These are phyloP conservation scores for Nemania bipapillata DNA, from an alignment of 2,329 filamentous ascomycete species.

Conservation along the genomic window DNA sequence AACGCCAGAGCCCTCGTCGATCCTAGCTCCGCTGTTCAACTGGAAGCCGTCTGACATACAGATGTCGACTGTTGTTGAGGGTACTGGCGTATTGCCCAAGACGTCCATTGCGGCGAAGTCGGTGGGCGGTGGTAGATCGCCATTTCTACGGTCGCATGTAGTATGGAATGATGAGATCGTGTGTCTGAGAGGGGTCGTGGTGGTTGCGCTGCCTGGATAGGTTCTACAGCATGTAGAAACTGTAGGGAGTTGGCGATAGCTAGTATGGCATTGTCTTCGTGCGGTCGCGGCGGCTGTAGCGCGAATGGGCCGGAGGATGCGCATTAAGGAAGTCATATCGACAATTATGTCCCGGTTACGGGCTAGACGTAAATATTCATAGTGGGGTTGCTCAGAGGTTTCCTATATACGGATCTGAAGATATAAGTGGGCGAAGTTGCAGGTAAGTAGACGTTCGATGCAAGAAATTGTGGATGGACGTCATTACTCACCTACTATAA, in stretches of 20 bases:
- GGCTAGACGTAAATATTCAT: slow-evolving; percentile 14
- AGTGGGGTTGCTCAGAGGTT: slow-evolving; percentile 4
- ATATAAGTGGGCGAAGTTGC: slow-evolving; percentile 31
- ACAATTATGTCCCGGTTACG: slow-evolving; percentile 29
- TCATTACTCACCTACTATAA: not conserved
- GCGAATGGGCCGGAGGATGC: slow-evolving; percentile 36
- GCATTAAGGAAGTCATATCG: slow-evolving; percentile 42
- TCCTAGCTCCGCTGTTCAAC: slow-evolving; percentile 80
- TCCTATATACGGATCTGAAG: slow-evolving; percentile 20
- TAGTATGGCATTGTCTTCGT: slow-evolving; percentile 32
- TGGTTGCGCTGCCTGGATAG: slow-evolving; percentile 12
- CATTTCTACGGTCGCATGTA: slow-evolving; percentile 31
- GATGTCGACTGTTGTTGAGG: slow-evolving; percentile 84
- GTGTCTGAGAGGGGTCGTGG: slow-evolving; percentile 12
- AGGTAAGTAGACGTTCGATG: too few species aligned
- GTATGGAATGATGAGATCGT: slow-evolving; percentile 43
- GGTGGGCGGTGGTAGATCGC: slow-evolving; percentile 54
- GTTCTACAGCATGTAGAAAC: slow-evolving; percentile 7
- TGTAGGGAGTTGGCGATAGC: slow-evolving; percentile 29
- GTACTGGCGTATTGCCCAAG: slow-evolving; percentile 76
- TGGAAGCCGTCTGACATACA: slow-evolving; percentile 86
- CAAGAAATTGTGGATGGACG: slow-evolving; percentile 37
- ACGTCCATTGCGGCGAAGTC: slow-evolving; percentile 84
- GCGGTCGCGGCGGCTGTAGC: slow-evolving; percentile 29
- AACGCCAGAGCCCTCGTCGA: slow-evolving; percentile 75